Conservation (phyloP, 2,329 filamentous ascomycete species). For the Hymenoscyphus infarciens region DNA sequence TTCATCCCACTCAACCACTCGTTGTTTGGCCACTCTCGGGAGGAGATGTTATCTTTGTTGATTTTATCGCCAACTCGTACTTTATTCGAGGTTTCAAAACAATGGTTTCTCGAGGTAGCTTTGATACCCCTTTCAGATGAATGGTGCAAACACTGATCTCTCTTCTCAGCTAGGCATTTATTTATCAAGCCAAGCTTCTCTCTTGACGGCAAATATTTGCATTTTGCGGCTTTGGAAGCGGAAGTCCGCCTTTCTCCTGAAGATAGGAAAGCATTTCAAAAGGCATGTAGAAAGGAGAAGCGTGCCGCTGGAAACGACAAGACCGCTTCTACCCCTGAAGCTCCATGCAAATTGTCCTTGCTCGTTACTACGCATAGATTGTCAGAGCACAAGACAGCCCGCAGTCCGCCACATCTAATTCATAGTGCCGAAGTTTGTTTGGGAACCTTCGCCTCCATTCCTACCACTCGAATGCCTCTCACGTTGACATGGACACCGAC, state of each 20-base stretch:
- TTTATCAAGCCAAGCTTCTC: slow-evolving; percentile 1
- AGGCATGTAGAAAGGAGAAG: background rate
- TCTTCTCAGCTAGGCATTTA: background rate
- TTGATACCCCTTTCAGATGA: background rate
- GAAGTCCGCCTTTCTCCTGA: background rate
- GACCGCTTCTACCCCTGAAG: background rate
- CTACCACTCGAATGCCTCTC: background rate
- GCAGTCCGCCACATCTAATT: slow-evolving; percentile 2
- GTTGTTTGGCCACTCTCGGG: slow-evolving; percentile 5
- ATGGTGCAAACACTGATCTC: background rate
- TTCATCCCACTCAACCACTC: slow-evolving; percentile 3
- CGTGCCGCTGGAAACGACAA: background rate
- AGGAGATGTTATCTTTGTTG: slow-evolving; percentile 2
- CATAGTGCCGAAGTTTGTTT: background rate
- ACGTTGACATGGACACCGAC: background rate
- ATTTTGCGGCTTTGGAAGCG: background rate
- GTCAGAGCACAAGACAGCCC: background rate
- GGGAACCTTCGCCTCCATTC: background rate
- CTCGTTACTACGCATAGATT: slow-evolving; percentile 6
- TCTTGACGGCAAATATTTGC: background rate
- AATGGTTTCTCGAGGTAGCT: background rate
- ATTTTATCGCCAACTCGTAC: slow-evolving; percentile 1
- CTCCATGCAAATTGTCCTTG: background rate
- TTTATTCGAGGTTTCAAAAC: background rate
- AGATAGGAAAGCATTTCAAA: background rate